These are phyloP conservation scores for Pelomyxa schiedti DNA, from an alignment of 78 protist genomes.

Conservation along the genomic window DNA sequence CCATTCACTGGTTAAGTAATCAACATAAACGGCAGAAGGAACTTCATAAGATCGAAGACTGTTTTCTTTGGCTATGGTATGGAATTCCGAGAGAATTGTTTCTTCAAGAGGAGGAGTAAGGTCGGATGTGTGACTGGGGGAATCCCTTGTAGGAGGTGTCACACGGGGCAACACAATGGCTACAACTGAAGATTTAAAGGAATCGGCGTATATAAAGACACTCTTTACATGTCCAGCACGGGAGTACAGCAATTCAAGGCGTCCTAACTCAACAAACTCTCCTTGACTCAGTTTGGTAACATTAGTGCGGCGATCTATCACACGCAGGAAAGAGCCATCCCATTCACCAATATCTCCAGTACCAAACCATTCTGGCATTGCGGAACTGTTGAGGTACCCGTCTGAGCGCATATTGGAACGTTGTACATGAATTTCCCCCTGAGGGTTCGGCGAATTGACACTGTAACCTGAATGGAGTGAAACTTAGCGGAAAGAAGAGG, in stretches of 20 bases:
- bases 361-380: background rate
- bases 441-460: background rate
- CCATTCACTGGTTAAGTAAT: no score
- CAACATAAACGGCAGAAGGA: no score
- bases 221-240: background rate
- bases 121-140: no score
- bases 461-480: background rate
- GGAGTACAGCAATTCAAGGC: background rate
- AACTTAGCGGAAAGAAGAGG: background rate
- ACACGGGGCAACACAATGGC: conserved; percentile 53
- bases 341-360: background rate
- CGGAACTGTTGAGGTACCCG: background rate
- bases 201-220: conserved; percentile 1
- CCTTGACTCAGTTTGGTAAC: background rate
- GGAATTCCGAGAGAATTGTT: no score
- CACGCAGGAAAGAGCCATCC: background rate
- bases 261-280: background rate
- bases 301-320: background rate
- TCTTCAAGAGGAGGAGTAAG: no score
- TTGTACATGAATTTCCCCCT: background rate
- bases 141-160: no score
- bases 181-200: conserved; percentile 40
- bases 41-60: no score
- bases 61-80: no score
- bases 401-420: background rate